These are phyloP conservation scores for Apocynum venetum DNA, from an alignment of 257 asterid genomes.

Conservation along the genomic window DNA sequence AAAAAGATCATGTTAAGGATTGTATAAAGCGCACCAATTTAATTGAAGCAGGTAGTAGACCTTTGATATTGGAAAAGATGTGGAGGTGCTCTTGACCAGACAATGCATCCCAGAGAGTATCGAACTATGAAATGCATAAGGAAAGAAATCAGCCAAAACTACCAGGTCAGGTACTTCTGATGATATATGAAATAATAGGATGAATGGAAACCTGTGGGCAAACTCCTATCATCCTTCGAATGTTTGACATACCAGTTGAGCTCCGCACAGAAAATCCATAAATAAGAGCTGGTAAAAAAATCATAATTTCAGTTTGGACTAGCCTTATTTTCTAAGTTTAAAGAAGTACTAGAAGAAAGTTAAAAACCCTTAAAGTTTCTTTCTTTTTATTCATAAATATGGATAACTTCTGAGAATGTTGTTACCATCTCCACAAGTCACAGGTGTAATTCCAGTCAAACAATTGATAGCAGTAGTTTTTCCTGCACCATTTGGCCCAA, in stretches of 20 bases:
- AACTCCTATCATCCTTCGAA: conserved; percentile 83
- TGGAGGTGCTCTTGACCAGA: conserved; percentile 83
- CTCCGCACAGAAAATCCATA: conserved; percentile 71
- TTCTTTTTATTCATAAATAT: neutral
- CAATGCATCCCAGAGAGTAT: conserved; percentile 83
- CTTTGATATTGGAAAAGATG: conserved; percentile 82
- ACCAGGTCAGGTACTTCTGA: neutral
- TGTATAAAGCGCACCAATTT: conserved; percentile 36
- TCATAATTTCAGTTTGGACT: neutral
- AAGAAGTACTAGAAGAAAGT: neutral
- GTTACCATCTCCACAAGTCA: conserved; percentile 85
- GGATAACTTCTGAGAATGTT: neutral
- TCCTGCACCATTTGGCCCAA: conserved; percentile 97
- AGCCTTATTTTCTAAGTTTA: neutral
- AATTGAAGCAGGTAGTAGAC: conserved; percentile 56
- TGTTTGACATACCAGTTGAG: conserved; percentile 71
- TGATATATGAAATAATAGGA: conserved; percentile 9
- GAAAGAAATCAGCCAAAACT: conserved; percentile 13
- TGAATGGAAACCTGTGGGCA: conserved; percentile 71
- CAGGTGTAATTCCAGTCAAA: conserved; percentile 90
- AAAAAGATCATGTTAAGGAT: neutral
- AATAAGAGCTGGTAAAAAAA: conserved; percentile 51
- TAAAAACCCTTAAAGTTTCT: neutral
- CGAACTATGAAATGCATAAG: conserved; percentile 51
- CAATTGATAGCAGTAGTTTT: conserved; percentile 85